Percentiles rank a stretch among this genome's conserved stretches.
These are phyloP conservation scores for Scheffersomyces titani DNA, from an alignment of 1,139 yeast genomes.

Conservation along the genomic window DNA sequence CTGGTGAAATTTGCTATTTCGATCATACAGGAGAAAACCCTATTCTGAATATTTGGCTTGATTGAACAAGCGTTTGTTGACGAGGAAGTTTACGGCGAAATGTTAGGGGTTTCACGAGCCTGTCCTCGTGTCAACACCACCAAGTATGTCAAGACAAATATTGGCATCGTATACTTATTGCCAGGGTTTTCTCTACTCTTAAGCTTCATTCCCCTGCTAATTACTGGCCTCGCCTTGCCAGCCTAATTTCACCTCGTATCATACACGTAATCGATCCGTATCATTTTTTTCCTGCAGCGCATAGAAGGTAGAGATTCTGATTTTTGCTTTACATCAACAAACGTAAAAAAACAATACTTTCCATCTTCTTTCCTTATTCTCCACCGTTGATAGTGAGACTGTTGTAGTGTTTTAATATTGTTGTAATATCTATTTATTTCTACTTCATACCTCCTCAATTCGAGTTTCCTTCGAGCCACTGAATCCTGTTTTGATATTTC, in stretches of 20 bases:
- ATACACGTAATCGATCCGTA: not conserved
- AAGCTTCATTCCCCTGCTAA: not conserved
- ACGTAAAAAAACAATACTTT: not conserved
- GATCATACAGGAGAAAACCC: not conserved
- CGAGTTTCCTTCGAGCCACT: not conserved
- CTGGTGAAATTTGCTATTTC: not conserved
- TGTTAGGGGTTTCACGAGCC: not conserved
- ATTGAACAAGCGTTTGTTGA: not conserved
- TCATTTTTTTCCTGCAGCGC: not conserved
- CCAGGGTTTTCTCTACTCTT: not conserved
- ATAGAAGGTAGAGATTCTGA: not conserved
- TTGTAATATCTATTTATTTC: not conserved
- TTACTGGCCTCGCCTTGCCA: not conserved
- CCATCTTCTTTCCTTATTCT: not conserved
- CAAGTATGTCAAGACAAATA: not conserved
- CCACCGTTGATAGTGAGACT: not conserved
- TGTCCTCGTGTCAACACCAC: not conserved
- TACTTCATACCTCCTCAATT: not conserved
- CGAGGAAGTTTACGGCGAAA: not conserved
- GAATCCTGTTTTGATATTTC: not conserved
- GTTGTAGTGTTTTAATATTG: not conserved
- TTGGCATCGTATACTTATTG: not conserved
- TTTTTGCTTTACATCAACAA: not conserved
- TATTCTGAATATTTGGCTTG: too few species aligned
- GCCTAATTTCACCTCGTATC: not conserved